Evolutionary conservation across 768 basidiomycete species (phyloP).

Genomic region (Daedaleopsis sinensis): DNA sequence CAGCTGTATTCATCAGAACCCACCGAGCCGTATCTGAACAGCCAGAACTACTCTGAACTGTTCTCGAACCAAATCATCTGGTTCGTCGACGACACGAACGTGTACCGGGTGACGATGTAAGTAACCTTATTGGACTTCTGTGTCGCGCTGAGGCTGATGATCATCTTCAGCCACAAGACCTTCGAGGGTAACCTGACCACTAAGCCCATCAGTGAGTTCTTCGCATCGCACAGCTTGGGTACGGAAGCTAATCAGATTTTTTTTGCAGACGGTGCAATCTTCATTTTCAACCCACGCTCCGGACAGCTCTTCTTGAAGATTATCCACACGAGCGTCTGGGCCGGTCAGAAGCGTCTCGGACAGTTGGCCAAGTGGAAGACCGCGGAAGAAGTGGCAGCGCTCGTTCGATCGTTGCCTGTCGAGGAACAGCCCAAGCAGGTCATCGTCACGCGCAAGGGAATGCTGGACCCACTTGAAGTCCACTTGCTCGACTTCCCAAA

Average conservation of each 20-base stretch:
- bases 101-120: slow-evolving; percentile 96
- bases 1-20: slow-evolving; percentile 99
- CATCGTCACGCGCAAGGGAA: slow-evolving; percentile 99
- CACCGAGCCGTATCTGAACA: slow-evolving; percentile 98
- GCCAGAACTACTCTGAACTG: slow-evolving; percentile 94
- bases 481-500: slow-evolving; percentile 99
- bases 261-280: slow-evolving; percentile 82
- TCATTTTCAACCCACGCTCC: slow-evolving; percentile 99
- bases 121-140: slow-evolving; percentile 23
- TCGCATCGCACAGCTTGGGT: not conserved
- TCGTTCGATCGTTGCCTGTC: slow-evolving; percentile 97
- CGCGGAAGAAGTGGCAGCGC: slow-evolving; percentile 98
- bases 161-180: slow-evolving; percentile 80
- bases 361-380: slow-evolving; percentile 99
- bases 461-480: slow-evolving; percentile 97
- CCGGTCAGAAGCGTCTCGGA: slow-evolving; percentile 99
- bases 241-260: slow-evolving; percentile 9
- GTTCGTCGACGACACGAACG: slow-evolving; percentile 99
- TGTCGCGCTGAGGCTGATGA: slow-evolving; percentile 18
- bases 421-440: slow-evolving; percentile 99
- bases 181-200: slow-evolving; percentile 99
- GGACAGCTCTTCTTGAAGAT: slow-evolving; percentile 98
- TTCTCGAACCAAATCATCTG: slow-evolving; percentile 99
- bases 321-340: slow-evolving; percentile 99
- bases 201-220: slow-evolving; percentile 86